These are phyloP conservation scores for Chytridium lagenaria DNA, from an alignment of 371 early-diverging fungal genomes.

Conservation along the genomic window DNA sequence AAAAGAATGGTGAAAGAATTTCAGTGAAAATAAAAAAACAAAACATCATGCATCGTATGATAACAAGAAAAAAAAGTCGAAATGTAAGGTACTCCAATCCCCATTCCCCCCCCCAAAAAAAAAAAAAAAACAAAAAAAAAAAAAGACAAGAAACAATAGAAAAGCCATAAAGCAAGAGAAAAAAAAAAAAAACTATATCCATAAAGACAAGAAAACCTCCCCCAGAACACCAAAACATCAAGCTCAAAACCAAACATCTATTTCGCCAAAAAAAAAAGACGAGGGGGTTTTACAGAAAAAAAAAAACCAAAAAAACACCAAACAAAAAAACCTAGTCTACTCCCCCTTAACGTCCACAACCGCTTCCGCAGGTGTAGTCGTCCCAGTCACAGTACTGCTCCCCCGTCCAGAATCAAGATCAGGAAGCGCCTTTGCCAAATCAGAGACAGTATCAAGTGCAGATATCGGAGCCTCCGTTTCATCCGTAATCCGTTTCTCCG, in stretches of 20 bases:
- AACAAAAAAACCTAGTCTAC: background rate
- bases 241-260: background rate
- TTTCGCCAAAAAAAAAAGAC: background rate
- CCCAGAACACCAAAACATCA: background rate
- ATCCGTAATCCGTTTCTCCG: background rate
- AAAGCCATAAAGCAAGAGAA: background rate
- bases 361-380: slow-evolving; percentile 7
- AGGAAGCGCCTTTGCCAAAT: slow-evolving; percentile 2
- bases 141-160: background rate
- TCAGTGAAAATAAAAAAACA: too few species aligned
- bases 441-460: background rate
- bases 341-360: background rate
- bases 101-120: background rate
- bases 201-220: background rate
- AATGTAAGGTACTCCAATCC: too few species aligned
- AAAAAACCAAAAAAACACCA: background rate
- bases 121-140: background rate
- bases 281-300: background rate
- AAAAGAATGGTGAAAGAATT: background rate
- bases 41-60: too few species aligned
- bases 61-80: too few species aligned
- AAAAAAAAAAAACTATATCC: background rate
- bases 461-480: background rate
- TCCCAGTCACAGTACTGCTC: slow-evolving; percentile 10
- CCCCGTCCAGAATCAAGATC: background rate